phyloP scores from a whole-genome alignment of 805 yeast genomes.

The Pichia nakasei region DNA sequence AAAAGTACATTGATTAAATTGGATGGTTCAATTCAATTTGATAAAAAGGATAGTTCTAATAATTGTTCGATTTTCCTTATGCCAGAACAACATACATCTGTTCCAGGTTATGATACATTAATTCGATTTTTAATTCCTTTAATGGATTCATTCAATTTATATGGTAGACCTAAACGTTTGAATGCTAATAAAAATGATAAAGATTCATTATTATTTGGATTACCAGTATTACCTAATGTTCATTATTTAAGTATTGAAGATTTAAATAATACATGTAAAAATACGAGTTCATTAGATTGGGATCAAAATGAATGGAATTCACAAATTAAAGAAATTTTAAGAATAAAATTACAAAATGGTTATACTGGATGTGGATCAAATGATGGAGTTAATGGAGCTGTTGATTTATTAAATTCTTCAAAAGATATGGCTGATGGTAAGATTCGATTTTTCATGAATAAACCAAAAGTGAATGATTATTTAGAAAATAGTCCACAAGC shows the following conservation, averaged over 20 bases:
- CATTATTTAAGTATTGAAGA: conserved; percentile 65
- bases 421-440: conserved; percentile 21
- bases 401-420: conserved; percentile 22
- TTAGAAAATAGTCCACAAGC: conserved; percentile 8
- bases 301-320: conserved; percentile 48
- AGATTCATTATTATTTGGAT: conserved; percentile 63
- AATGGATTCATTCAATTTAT: conserved; percentile 66
- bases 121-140: conserved; percentile 70
- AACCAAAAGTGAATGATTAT: conserved; percentile 8
- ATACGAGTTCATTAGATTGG: conserved; percentile 37
- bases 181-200: conserved; percentile 64
- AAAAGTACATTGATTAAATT: conserved; percentile 81
- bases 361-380: conserved; percentile 73
- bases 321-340: conserved; percentile 46
- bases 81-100: conserved; percentile 81
- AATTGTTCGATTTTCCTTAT: conserved; percentile 64
- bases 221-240: conserved; percentile 73
- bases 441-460: conserved; percentile 12
- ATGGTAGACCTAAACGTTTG: conserved; percentile 73
- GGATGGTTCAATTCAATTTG: conserved; percentile 70
- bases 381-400: conserved; percentile 53
- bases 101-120: conserved; percentile 76
- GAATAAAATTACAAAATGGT: conserved; percentile 45
- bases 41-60: conserved; percentile 39
- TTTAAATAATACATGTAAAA: conserved; percentile 33